phyloP scores from a whole-genome alignment of 768 basidiomycete genomes.

The Pulveroboletus ravenelii region DNA sequence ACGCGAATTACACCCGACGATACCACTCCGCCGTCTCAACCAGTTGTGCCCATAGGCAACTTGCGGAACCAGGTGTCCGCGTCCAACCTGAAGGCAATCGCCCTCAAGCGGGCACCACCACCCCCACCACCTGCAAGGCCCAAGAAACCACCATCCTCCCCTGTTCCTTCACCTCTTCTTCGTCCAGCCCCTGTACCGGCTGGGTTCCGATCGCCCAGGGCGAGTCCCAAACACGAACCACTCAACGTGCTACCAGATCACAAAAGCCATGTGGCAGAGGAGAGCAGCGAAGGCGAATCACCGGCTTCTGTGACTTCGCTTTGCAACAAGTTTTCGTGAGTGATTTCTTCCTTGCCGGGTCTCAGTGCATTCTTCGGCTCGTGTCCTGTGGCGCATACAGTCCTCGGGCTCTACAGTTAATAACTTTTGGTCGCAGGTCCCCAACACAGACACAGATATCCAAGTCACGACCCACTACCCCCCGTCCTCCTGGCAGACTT shows the following conservation, averaged over 20 bases:
- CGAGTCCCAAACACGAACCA: constrained; percentile 18
- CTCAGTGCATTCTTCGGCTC: not conserved
- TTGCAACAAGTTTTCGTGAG: constrained; percentile 47
- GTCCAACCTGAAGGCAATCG: constrained; percentile 44
- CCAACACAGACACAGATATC: not conserved
- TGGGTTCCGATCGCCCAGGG: constrained; percentile 15
- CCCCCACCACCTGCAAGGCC: constrained; percentile 45
- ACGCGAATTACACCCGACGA: constrained; percentile 31
- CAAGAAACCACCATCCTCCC: constrained; percentile 36
- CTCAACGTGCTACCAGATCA: not conserved
- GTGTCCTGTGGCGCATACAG: not conserved
- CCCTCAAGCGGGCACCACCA: constrained; percentile 50
- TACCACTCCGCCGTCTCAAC: constrained; percentile 14
- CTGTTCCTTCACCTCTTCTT: constrained; percentile 45
- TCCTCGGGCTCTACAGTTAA: not conserved
- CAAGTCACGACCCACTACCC: constrained; percentile 15
- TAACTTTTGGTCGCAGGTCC: constrained; percentile 9
- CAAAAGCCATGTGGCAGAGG: constrained; percentile 3
- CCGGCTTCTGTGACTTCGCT: constrained; percentile 37
- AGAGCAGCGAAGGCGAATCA: constrained; percentile 13
- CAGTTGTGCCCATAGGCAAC: constrained; percentile 25
- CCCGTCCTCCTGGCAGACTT: constrained; percentile 13
- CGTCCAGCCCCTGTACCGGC: constrained; percentile 45
- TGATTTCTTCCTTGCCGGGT: constrained; percentile 7
- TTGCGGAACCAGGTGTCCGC: constrained; percentile 48